Evolutionary conservation across 2,329 filamentous ascomycete genomes (phyloP), one percentile per base, ranked within the genome.

Genomic region (Pseudogymnoascus verrucosus): DNA sequence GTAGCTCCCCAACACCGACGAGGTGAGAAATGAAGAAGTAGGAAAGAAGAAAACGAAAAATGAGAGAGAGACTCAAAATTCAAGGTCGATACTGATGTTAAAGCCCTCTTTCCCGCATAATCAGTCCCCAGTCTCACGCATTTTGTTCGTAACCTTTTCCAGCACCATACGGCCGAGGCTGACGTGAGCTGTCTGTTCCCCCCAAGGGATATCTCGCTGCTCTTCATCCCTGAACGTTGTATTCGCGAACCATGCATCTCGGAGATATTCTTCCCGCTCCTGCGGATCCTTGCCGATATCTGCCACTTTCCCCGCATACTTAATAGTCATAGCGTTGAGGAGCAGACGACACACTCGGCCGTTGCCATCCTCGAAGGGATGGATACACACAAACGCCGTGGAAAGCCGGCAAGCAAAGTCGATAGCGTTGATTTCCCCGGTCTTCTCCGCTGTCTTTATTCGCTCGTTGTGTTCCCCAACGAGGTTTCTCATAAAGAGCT

Each of bases 361-460:
- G 28, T 78, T 79, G 0, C 75, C 76, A 26, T 78, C 75, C 10
- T 70, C 68, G 23, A 78, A 78, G 0, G 75, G 77, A 8, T 78
- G 75, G 1, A 78, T 77, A 5, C 70, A 69, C 10, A 77, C 71
- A 31, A 78, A 74, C 2, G 67, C 57, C 12, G 75, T 67, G 26
- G 68, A 72, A 31, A 72, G 71, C 26, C 69, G 69, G 12, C 69
- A 69, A 14, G 71, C 71, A 0, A 76, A 61, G 0, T 66, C 67
- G 11, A 70, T 64, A 0, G 74, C 68, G 26, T 73, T 68, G 1
- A 73, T 57, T 1, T 59, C 11, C 3, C 40, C 39, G 3, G 1
- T 10, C 2, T 51, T 8, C 10, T 65, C 23, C 2, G 65, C 67
- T 0, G 31, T 19, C 0, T 11, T n/a, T 26, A 76, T 64, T 31